These are phyloP conservation scores for Aphanomyces astaci DNA, from an alignment of 352 stramenopile species.

Conservation along the genomic window DNA sequence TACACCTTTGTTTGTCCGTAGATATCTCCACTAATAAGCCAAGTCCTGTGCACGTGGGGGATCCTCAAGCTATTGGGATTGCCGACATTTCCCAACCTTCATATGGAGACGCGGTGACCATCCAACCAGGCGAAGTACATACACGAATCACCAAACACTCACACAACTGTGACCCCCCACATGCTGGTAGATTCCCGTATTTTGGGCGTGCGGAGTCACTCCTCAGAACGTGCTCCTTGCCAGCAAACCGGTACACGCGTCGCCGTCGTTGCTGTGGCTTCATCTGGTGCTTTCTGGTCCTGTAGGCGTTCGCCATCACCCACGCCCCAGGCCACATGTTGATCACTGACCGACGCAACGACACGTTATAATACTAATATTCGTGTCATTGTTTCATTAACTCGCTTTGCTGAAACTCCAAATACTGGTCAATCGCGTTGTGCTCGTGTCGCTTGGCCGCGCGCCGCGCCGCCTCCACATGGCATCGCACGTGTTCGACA, in stretches of 20 bases:
- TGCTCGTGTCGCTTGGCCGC: neutral
- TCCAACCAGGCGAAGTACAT: slow-evolving; percentile 48
- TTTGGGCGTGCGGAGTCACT: slow-evolving; percentile 80
- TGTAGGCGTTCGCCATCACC: slow-evolving; percentile 65
- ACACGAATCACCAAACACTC: no score
- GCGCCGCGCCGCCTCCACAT: neutral
- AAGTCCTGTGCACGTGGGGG: slow-evolving; percentile 50
- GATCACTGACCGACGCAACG: slow-evolving; percentile 49
- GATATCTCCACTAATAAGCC: neutral
- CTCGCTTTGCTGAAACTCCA: neutral
- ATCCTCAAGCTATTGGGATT: slow-evolving; percentile 49
- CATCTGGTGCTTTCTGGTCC: neutral
- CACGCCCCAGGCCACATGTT: slow-evolving; percentile 78
- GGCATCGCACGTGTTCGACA: neutral
- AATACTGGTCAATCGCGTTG: neutral
- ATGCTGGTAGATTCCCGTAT: slow-evolving; percentile 34
- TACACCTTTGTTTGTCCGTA: neutral
- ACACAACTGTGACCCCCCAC: neutral
- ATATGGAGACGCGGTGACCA: slow-evolving; percentile 58
- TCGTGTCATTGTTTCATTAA: neutral
- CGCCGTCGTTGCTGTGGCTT: neutral
- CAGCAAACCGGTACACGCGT: slow-evolving; percentile 24
- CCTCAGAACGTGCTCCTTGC: slow-evolving; percentile 61
- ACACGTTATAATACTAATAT: slow-evolving; percentile 10
- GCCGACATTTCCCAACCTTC: slow-evolving; percentile 43